Conservation (phyloP, 2,329 filamentous ascomycete species). For the Colletotrichum coccodes region DNA sequence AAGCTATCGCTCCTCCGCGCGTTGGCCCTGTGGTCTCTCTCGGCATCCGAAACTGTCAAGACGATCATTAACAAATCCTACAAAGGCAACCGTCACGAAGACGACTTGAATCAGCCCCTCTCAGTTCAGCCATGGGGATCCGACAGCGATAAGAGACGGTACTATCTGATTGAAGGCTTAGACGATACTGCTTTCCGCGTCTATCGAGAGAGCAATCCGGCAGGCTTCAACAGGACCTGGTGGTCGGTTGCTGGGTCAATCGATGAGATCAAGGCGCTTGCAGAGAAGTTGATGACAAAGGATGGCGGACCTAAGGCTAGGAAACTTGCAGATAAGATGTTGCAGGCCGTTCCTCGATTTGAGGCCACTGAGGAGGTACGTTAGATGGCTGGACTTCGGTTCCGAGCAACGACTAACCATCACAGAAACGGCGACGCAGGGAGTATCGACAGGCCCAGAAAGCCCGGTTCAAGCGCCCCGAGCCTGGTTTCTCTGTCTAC, state of each 20-base stretch:
- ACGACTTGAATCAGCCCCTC: constrained; percentile 83
- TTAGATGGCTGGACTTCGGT: not conserved
- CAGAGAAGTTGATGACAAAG: constrained; percentile 77
- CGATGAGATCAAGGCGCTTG: constrained; percentile 81
- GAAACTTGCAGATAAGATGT: constrained; percentile 80
- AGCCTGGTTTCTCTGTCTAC: constrained; percentile 91
- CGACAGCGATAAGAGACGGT: constrained; percentile 90
- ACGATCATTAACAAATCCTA: constrained; percentile 86
- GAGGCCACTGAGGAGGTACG: constrained; percentile 89
- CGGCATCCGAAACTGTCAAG: constrained; percentile 86
- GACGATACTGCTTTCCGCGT: constrained; percentile 95
- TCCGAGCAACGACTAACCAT: not conserved
- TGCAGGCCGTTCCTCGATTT: constrained; percentile 84
- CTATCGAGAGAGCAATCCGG: constrained; percentile 92
- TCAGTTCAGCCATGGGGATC: constrained; percentile 92
- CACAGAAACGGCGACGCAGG: constrained; percentile 87
- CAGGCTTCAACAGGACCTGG: constrained; percentile 82
- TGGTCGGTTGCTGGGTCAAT: constrained; percentile 93
- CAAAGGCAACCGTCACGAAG: constrained; percentile 86
- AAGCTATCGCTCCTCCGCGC: constrained; percentile 87
- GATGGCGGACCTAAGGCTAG: constrained; percentile 87
- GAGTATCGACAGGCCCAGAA: constrained; percentile 91
- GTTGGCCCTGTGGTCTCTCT: constrained; percentile 87
- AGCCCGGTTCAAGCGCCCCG: constrained; percentile 86
- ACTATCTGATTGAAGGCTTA: constrained; percentile 92